Evolutionary conservation across 176 grass and related monocot genomes (phyloP), one percentile per base, ranked within the genome.

Genomic region (Avena sativa): DNA sequence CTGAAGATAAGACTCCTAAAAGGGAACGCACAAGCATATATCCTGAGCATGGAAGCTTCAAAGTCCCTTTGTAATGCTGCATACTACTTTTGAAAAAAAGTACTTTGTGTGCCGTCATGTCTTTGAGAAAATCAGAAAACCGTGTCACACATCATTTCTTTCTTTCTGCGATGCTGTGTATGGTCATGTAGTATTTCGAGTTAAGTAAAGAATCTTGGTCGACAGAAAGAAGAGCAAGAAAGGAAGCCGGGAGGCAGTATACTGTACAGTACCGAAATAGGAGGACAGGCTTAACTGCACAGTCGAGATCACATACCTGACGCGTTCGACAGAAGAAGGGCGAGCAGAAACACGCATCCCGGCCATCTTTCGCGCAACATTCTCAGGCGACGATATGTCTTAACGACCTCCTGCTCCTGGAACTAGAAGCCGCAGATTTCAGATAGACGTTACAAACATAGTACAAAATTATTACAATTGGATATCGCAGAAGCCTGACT

Each of bases 341-440:
- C 30, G 69, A 95, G 19, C 13, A 91, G 5, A 20, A 93, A 21
- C 38, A 89, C 21, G 75, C 87, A 74, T 59, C 85, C 85, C 53
- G 88, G 84, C 91, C 91, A 87, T 92, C 82, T 65, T 83, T 79
- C 72, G 3, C 5, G 69, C 87, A 74, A 55, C 95, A 97, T 93
- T 58, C 38, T 92, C 30, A 12, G 14, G 48, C 6, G 2, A 51
- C 46, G 44, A 50, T 36, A 28, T 67, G 28, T 36, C 6, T 36
- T 36, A 3, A 62, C 19, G 70, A 46, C 71, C 71, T 75, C 21
- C 73, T 53, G 4, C 71, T 75, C 21, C 73, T 53, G 4, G 3
- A 76, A 76, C 13, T 28, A 16, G 7, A 25, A 74, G 16, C 7
- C 9, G 67, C 8, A 76, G 14, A 51, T 30, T 25, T 53, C 23